phyloP scores from a whole-genome alignment of 306 rosid genomes.

The Vigna nakashimae region DNA sequence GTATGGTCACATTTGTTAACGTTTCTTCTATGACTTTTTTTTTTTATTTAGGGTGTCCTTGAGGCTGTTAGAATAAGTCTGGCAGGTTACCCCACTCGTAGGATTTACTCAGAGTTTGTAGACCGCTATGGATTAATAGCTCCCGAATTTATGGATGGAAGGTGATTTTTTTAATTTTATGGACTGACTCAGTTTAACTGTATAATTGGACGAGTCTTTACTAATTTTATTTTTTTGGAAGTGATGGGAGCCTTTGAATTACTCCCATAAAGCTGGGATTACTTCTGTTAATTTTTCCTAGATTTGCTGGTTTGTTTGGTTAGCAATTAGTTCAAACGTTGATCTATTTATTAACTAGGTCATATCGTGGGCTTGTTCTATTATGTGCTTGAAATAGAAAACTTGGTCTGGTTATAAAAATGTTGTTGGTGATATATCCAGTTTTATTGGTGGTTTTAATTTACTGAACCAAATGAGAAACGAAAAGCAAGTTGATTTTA shows the following conservation, averaged over 20 bases:
- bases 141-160: constrained; percentile 68
- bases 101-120: constrained; percentile 76
- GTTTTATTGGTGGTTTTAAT: not conserved
- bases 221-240: not conserved
- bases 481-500: constrained; percentile 1
- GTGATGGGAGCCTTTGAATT: constrained; percentile 8
- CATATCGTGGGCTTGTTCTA: not conserved
- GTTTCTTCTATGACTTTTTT: not conserved
- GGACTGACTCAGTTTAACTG: not conserved
- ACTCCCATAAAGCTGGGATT: not conserved
- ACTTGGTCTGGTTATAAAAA: not conserved
- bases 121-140: constrained; percentile 87
- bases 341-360: not conserved
- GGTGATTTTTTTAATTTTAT: constrained; percentile 53
- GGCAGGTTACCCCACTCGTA: constrained; percentile 93
- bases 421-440: not conserved
- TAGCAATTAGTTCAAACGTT: constrained; percentile 1
- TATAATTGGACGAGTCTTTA: not conserved
- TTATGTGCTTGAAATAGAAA: not conserved
- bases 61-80: constrained; percentile 94
- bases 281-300: constrained; percentile 12
- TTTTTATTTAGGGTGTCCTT: constrained; percentile 72
- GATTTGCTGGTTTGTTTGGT: not conserved
- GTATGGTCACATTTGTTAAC: not conserved
- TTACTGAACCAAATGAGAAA: not conserved